These are phyloP conservation scores for Filobasidium floriforme DNA, from an alignment of 768 basidiomycete species.

Conservation along the genomic window DNA sequence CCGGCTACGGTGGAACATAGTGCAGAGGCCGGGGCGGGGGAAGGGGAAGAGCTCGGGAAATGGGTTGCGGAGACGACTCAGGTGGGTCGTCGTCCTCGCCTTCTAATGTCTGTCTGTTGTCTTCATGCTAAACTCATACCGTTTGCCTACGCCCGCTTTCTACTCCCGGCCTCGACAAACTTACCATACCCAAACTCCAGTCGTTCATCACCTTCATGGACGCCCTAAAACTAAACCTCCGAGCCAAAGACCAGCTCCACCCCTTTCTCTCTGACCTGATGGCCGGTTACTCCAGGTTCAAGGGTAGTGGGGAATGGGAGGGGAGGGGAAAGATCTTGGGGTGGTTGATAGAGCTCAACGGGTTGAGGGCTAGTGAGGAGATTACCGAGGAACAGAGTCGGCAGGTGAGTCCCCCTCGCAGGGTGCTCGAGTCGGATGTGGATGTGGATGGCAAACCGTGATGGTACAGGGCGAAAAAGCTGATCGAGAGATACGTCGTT, in stretches of 20 bases:
- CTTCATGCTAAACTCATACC: background rate
- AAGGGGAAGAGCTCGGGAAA: slow-evolving; percentile 85
- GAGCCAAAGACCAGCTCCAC: slow-evolving; percentile 96
- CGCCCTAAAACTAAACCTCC: slow-evolving; percentile 77
- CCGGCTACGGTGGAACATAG: slow-evolving; percentile 96
- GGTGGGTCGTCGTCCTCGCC: slow-evolving; percentile 48
- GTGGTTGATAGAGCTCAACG: slow-evolving; percentile 94
- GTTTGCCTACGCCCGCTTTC: background rate
- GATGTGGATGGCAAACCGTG: too few species aligned
- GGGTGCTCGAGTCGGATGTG: background rate
- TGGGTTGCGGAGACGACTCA: slow-evolving; percentile 98
- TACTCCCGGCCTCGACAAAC: background rate
- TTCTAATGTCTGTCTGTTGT: slow-evolving; percentile 1
- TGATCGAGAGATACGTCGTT: background rate
- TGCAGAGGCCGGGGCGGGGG: slow-evolving; percentile 55
- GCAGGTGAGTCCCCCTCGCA: slow-evolving; percentile 55
- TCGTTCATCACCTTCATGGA: slow-evolving; percentile 99
- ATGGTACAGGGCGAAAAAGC: too few species aligned
- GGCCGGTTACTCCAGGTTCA: slow-evolving; percentile 85
- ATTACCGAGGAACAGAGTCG: slow-evolving; percentile 89
- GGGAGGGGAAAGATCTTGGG: slow-evolving; percentile 85
- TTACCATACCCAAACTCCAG: slow-evolving; percentile 46
- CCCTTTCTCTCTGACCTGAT: slow-evolving; percentile 93
- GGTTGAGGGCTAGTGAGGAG: slow-evolving; percentile 94
- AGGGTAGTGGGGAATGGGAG: slow-evolving; percentile 92